Evolutionary conservation across 179 eudicot species (phyloP).

Genomic region (Sideroxylon spinosum): DNA sequence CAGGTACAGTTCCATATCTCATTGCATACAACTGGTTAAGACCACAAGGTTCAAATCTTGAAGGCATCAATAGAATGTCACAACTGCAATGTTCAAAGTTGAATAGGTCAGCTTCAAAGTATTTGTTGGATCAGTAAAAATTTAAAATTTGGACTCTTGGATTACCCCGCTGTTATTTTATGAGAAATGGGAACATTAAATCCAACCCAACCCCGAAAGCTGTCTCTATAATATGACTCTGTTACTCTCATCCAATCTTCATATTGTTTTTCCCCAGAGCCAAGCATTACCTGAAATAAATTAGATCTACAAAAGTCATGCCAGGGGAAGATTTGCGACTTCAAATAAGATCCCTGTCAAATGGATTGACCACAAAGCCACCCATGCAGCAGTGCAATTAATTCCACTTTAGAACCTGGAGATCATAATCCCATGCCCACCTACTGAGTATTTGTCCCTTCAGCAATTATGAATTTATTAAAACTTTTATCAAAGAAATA

Average conservation of each 20-base stretch:
- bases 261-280: slow-evolving; percentile 74
- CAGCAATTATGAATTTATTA: not conserved
- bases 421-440: slow-evolving; percentile 8
- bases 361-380: not conserved
- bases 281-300: slow-evolving; percentile 79
- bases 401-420: not conserved
- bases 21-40: slow-evolving; percentile 94
- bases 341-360: not conserved
- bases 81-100: slow-evolving; percentile 48
- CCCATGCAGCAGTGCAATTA: not conserved
- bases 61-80: slow-evolving; percentile 94
- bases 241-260: slow-evolving; percentile 92
- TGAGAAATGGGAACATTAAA: slow-evolving; percentile 94
- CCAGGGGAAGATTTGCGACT: not conserved
- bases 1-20: slow-evolving; percentile 95
- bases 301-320: not conserved
- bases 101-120: slow-evolving; percentile 3
- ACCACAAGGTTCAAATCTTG: slow-evolving; percentile 99
- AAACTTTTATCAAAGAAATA: slow-evolving; percentile 1
- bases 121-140: not conserved
- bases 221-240: slow-evolving; percentile 57
- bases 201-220: slow-evolving; percentile 96
- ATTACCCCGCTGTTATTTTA: slow-evolving; percentile 92
- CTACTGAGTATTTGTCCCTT: not conserved
- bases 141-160: not conserved